Evolutionary conservation across 2,329 filamentous ascomycete species (phyloP).

Genomic region (Hypoxylon sp.): DNA sequence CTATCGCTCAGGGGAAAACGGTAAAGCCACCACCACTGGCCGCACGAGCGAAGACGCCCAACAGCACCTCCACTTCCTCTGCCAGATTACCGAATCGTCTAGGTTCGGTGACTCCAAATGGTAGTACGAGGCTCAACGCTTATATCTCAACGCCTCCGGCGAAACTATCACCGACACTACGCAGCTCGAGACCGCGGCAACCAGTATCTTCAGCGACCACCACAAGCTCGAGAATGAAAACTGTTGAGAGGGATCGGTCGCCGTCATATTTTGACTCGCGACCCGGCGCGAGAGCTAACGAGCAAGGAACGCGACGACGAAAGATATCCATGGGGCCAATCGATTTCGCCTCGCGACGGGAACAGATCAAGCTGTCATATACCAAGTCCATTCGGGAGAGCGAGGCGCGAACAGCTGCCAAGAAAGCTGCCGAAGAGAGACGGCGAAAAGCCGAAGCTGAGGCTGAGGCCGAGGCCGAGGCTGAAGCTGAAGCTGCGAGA

Average conservation of each 20-base stretch:
- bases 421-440: constrained; percentile 61
- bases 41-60: constrained; percentile 54
- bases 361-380: constrained; percentile 84
- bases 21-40: constrained; percentile 45
- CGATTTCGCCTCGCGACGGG: constrained; percentile 83
- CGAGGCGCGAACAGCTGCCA: constrained; percentile 63
- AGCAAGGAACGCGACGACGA: constrained; percentile 53
- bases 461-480: constrained; percentile 54
- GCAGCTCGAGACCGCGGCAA: constrained; percentile 83
- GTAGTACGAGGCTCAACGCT: constrained; percentile 70
- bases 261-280: constrained; percentile 47
- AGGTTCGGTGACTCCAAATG: constrained; percentile 56
- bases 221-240: constrained; percentile 72
- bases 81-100: constrained; percentile 52
- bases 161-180: constrained; percentile 78
- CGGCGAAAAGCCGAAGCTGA: constrained; percentile 60
- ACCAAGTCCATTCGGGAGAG: constrained; percentile 82
- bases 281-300: constrained; percentile 48
- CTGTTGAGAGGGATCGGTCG: constrained; percentile 63
- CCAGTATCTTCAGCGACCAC: constrained; percentile 78
- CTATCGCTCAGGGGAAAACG: constrained; percentile 53
- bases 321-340: constrained; percentile 75
- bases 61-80: constrained; percentile 43
- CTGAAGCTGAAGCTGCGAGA: constrained; percentile 42
- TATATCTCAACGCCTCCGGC: constrained; percentile 75